These are phyloP conservation scores for Medicago ruthenica DNA, from an alignment of 306 rosid species.

Conservation along the genomic window DNA sequence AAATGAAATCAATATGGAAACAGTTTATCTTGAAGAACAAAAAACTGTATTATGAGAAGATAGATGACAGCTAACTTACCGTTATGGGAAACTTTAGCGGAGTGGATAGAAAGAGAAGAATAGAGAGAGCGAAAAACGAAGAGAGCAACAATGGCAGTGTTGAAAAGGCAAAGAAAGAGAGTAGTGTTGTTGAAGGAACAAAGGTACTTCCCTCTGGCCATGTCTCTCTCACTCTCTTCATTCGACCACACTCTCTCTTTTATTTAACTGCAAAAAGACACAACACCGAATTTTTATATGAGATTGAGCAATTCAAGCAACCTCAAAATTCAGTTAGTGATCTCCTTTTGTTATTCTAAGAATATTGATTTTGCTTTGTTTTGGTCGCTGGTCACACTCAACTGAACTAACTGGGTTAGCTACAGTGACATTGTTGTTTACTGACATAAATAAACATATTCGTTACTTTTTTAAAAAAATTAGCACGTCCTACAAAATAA, in stretches of 20 bases:
- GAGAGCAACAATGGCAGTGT: slow-evolving; percentile 75
- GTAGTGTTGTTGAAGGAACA: slow-evolving; percentile 83
- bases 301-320: slow-evolving; percentile 38
- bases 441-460: too few relatives aligned
- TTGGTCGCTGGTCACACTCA: slow-evolving; percentile 25
- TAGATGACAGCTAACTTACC: slow-evolving; percentile 47
- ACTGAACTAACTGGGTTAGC: background rate
- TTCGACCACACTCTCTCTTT: slow-evolving; percentile 28
- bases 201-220: slow-evolving; percentile 80
- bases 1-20: slow-evolving; percentile 18
- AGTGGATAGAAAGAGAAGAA: slow-evolving; percentile 78
- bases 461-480: too few relatives aligned
- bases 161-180: slow-evolving; percentile 72
- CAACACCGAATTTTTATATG: background rate
- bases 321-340: slow-evolving; percentile 1
- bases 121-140: slow-evolving; percentile 82
- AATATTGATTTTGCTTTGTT: background rate
- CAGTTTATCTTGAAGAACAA: background rate
- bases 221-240: slow-evolving; percentile 48
- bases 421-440: too few relatives aligned
- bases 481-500: too few relatives aligned
- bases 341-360: too few relatives aligned
- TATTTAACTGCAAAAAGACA: background rate
- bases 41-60: background rate
- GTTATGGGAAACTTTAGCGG: slow-evolving; percentile 59